Percentiles rank a stretch among this genome's conserved stretches.
Evolutionary conservation across 129 eudicot species (phyloP).

Genomic region (Escallonia herrerae): DNA sequence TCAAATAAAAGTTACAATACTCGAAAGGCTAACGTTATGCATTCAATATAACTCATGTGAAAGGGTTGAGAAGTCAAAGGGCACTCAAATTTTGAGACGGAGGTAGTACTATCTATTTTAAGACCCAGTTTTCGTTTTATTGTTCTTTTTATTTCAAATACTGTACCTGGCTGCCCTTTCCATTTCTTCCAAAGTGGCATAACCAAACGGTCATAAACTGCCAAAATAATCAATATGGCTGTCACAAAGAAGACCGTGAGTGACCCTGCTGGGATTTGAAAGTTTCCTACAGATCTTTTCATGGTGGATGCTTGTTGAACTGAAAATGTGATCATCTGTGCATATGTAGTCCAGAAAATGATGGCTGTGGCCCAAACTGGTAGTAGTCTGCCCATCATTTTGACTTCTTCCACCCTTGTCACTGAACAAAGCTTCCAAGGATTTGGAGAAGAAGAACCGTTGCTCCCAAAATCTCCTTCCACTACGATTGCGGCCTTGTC

Average conservation of each 20-base stretch:
- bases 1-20: too few species aligned
- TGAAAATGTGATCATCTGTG: constrained; percentile 93
- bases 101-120: too few species aligned
- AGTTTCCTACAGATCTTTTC: constrained; percentile 55
- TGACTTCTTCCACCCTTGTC: constrained; percentile 91
- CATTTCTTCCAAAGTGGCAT: constrained; percentile 84
- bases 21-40: too few species aligned
- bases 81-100: too few species aligned
- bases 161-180: constrained; percentile 80
- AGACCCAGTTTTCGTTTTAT: too few species aligned
- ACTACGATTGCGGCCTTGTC: constrained; percentile 93
- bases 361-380: constrained; percentile 98
- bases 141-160: too few species aligned
- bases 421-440: constrained; percentile 93
- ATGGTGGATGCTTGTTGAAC: constrained; percentile 93
- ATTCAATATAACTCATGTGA: too few species aligned
- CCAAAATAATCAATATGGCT: constrained; percentile 67
- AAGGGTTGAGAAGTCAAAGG: too few species aligned
- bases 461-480: constrained; percentile 51
- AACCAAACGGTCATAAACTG: constrained; percentile 60
- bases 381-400: constrained; percentile 69
- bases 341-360: constrained; percentile 89
- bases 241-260: constrained; percentile 92
- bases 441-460: constrained; percentile 26
- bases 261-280: constrained; percentile 92